phyloP scores from a whole-genome alignment of 2,329 filamentous ascomycete genomes.

The Colletotrichum truncatum region DNA sequence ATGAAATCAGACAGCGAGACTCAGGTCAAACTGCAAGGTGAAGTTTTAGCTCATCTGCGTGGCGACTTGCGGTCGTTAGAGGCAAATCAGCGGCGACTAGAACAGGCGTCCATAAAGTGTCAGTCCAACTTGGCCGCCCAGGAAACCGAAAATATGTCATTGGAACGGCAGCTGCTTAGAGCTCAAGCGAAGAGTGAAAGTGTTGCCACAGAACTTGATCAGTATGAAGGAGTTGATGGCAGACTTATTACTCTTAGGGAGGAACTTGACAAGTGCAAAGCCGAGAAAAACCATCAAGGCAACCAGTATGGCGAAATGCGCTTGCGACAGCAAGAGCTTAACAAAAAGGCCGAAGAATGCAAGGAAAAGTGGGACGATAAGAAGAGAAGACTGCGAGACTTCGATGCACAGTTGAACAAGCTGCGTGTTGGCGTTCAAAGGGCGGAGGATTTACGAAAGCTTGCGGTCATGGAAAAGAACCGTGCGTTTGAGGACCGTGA shows the following conservation, averaged over 20 bases:
- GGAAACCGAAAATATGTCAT: conserved; percentile 38
- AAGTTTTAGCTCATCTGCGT: conserved; percentile 62
- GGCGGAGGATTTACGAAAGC: conserved; percentile 56
- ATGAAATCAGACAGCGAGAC: conserved; percentile 82
- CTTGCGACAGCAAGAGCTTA: conserved; percentile 59
- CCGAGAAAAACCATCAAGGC: conserved; percentile 57
- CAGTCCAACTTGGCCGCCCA: conserved; percentile 56
- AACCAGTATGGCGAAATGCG: conserved; percentile 62
- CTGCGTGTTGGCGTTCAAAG: conserved; percentile 61
- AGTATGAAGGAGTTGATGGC: conserved; percentile 74
- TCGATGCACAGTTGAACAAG: conserved; percentile 55
- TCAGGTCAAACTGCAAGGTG: conserved; percentile 65
- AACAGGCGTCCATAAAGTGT: conserved; percentile 58
- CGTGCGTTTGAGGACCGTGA: conserved; percentile 61
- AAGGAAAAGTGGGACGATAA: conserved; percentile 46
- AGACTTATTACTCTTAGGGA: conserved; percentile 67
- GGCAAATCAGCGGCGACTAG: conserved; percentile 54
- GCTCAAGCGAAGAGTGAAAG: conserved; percentile 67
- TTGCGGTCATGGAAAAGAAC: conserved; percentile 71
- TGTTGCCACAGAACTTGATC: conserved; percentile 69
- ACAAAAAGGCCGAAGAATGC: conserved; percentile 49
- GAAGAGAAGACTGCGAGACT: conserved; percentile 44
- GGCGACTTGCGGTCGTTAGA: conserved; percentile 63
- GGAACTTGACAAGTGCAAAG: conserved; percentile 62
- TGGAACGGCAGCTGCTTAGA: conserved; percentile 65